A percentile compares a stretch with the other conserved stretches of the same genome.
These are phyloP conservation scores for Penicillium sp. DNA, from an alignment of 2,329 filamentous ascomycete species.

Conservation along the genomic window DNA sequence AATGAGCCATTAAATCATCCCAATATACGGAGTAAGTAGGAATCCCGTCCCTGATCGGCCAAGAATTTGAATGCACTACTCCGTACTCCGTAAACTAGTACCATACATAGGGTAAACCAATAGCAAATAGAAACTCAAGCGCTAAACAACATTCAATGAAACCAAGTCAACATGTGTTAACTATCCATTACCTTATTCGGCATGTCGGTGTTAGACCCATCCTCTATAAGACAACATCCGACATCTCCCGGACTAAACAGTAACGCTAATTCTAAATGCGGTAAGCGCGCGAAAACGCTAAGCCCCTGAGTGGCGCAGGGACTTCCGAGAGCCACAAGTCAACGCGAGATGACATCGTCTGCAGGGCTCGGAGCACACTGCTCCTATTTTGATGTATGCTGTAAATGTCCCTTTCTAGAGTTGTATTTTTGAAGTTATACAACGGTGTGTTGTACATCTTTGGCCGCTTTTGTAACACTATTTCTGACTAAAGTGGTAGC, in stretches of 20 bases:
- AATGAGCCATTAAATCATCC: slow-evolving; percentile 9
- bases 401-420: too few relatives aligned
- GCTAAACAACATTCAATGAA: not conserved
- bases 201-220: slow-evolving; percentile 18
- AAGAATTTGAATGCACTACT: not conserved
- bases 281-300: slow-evolving; percentile 6
- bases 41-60: not conserved
- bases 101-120: not conserved
- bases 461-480: not conserved
- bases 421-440: not conserved
- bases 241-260: slow-evolving; percentile 9
- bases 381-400: slow-evolving; percentile 13
- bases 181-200: slow-evolving; percentile 12
- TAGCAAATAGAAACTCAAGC: not conserved
- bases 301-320: slow-evolving; percentile 20
- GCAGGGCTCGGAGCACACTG: slow-evolving; percentile 23
- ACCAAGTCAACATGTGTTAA: not conserved
- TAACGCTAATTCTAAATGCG: slow-evolving; percentile 13
- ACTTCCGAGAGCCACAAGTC: slow-evolving; percentile 15
- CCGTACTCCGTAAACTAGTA: too few relatives aligned
- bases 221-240: not conserved
- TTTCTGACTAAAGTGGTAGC: not conserved
- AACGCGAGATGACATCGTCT: slow-evolving; percentile 22
- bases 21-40: not conserved
- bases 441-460: not conserved